Evolutionary conservation across 2,329 filamentous ascomycete species (phyloP).

Genomic region (Penicillium sp.): DNA sequence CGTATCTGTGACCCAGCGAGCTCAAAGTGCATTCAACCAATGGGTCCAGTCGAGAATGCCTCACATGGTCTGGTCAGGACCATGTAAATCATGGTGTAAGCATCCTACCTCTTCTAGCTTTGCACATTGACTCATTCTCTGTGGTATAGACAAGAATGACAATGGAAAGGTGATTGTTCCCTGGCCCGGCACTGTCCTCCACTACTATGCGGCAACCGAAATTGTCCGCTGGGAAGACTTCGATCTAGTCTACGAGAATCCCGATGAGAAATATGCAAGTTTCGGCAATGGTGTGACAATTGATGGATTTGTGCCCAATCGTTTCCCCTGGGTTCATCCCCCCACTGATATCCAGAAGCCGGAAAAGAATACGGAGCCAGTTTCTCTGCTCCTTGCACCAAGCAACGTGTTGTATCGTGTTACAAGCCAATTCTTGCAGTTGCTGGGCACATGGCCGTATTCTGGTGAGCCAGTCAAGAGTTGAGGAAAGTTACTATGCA

Average conservation of each 20-base stretch:
- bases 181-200: conserved; percentile 13
- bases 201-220: conserved; percentile 11
- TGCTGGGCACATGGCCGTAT: background rate
- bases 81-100: conserved; percentile 10
- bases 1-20: background rate
- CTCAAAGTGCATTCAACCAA: conserved; percentile 5
- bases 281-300: conserved; percentile 3
- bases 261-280: conserved; percentile 1
- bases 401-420: background rate
- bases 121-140: background rate
- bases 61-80: conserved; percentile 10
- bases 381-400: background rate
- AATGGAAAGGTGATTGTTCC: conserved; percentile 10
- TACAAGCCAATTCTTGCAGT: background rate
- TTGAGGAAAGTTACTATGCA: background rate
- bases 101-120: background rate
- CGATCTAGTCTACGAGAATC: background rate
- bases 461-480: background rate
- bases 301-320: background rate
- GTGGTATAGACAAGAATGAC: conserved; percentile 3
- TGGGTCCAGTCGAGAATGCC: conserved; percentile 11
- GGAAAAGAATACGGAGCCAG: background rate
- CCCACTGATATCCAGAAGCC: background rate
- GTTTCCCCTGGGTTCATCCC: conserved; percentile 1
- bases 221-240: conserved; percentile 14